Evolutionary conservation across 2,329 filamentous ascomycete genomes (phyloP).

Genomic region (Sporothrix variecibatus): DNA sequence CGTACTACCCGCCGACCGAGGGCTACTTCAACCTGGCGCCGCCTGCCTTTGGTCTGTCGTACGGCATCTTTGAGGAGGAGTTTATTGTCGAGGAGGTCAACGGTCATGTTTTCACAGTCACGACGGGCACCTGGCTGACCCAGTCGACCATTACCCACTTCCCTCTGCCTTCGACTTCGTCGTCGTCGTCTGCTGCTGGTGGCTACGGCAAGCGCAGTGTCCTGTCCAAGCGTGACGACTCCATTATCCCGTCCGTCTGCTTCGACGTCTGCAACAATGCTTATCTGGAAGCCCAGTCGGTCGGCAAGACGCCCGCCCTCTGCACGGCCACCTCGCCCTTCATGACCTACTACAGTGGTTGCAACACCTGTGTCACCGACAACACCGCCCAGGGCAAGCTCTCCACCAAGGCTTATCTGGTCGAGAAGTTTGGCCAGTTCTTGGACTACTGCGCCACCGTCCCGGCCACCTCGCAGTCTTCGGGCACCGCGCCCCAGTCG

Average conservation of each 20-base stretch:
- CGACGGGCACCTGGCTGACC: constrained; percentile 58
- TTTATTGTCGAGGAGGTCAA: constrained; percentile 41
- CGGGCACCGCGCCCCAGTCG: constrained; percentile 10
- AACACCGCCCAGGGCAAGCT: constrained; percentile 36
- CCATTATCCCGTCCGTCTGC: constrained; percentile 51
- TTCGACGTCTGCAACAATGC: constrained; percentile 56
- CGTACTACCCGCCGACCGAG: constrained; percentile 53
- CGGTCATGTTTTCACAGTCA: constrained; percentile 44
- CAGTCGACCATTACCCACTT: constrained; percentile 51
- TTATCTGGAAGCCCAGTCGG: constrained; percentile 46
- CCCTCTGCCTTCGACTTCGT: constrained; percentile 35
- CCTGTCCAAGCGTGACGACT: constrained; percentile 45
- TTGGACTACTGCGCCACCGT: constrained; percentile 46
- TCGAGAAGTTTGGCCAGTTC: constrained; percentile 47
- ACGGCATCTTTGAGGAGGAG: constrained; percentile 59
- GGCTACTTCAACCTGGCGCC: constrained; percentile 69
- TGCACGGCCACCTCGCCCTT: constrained; percentile 51
- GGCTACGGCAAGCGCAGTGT: background rate
- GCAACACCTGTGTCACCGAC: constrained; percentile 45
- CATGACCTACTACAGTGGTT: constrained; percentile 39
- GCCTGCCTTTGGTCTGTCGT: constrained; percentile 61
- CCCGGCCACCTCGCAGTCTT: constrained; percentile 3
- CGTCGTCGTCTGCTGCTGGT: constrained; percentile 9
- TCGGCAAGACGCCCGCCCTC: constrained; percentile 51
- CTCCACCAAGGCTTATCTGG: constrained; percentile 40